phyloP scores from a whole-genome alignment of 2,329 filamentous ascomycete species.

The Aspergillus caelatus region DNA sequence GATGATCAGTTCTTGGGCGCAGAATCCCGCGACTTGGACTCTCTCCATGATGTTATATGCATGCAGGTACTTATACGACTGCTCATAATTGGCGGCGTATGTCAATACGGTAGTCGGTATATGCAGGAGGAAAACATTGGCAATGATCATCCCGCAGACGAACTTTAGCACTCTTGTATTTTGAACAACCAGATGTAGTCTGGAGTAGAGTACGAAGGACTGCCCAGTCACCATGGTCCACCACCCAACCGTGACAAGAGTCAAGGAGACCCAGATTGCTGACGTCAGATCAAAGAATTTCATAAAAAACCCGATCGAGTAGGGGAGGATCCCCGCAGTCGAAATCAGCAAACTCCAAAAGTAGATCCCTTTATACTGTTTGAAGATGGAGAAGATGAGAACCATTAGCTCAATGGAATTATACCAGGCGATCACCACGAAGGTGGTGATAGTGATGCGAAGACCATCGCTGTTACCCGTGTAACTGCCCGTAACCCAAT shows the following conservation, averaged over 20 bases:
- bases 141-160: slow-evolving; percentile 60
- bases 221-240: slow-evolving; percentile 54
- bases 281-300: slow-evolving; percentile 30
- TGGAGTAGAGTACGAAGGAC: slow-evolving; percentile 52
- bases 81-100: slow-evolving; percentile 40
- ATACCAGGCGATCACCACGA: slow-evolving; percentile 33
- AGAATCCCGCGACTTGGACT: slow-evolving; percentile 44
- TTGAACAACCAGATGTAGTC: slow-evolving; percentile 59
- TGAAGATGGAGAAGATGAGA: slow-evolving; percentile 52
- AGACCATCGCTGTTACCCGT: slow-evolving; percentile 22
- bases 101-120: slow-evolving; percentile 56
- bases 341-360: slow-evolving; percentile 53
- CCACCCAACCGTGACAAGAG: slow-evolving; percentile 54
- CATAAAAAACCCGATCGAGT: slow-evolving; percentile 33
- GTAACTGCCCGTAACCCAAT: slow-evolving; percentile 33
- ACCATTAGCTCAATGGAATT: slow-evolving; percentile 49
- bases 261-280: slow-evolving; percentile 30
- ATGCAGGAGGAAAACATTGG: slow-evolving; percentile 56
- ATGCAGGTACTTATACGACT: slow-evolving; percentile 16
- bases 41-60: slow-evolving; percentile 38
- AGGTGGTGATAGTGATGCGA: slow-evolving; percentile 32
- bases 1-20: slow-evolving; percentile 48
- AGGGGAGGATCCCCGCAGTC: slow-evolving; percentile 48
- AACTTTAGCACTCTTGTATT: slow-evolving; percentile 49
- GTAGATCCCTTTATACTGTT: slow-evolving; percentile 50